phyloP scores from a whole-genome alignment of 169 alveolate species.

The Neospora caninum region DNA sequence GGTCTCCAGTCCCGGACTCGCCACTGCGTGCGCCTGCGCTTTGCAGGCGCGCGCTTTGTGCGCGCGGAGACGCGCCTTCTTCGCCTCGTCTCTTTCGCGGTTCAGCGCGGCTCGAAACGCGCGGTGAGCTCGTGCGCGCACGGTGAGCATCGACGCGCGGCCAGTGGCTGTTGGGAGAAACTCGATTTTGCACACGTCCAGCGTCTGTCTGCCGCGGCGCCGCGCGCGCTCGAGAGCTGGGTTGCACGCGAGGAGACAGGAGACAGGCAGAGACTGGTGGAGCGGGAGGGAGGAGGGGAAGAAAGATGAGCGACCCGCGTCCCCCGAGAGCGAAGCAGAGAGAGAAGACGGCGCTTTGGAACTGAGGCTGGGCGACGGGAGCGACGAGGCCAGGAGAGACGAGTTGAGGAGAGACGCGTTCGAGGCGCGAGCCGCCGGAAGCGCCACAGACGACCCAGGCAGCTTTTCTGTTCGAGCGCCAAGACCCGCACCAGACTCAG shows the following conservation, averaged over 20 bases:
- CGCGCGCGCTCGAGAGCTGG: not conserved
- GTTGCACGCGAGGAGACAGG: not conserved
- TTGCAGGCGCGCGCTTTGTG: not conserved
- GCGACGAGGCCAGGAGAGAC: not conserved
- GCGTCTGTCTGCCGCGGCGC: not conserved
- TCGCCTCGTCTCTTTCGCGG: not conserved
- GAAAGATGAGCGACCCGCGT: not conserved
- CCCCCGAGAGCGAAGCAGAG: not conserved
- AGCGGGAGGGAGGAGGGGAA: not conserved
- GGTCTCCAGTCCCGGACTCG: not conserved
- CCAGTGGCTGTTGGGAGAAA: not conserved
- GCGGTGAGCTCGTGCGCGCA: not conserved
- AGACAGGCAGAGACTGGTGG: conserved; percentile 27
- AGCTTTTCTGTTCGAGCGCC: too few species aligned
- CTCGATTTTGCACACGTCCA: conserved; percentile 21
- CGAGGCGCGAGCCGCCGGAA: not conserved
- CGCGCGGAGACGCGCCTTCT: not conserved
- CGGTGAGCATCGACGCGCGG: not conserved
- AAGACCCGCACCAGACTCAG: too few species aligned
- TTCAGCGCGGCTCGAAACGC: not conserved
- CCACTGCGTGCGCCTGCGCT: too few species aligned
- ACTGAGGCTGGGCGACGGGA: not conserved
- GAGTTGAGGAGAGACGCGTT: not conserved
- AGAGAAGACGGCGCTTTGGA: not conserved
- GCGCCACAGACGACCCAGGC: not conserved